Evolutionary conservation across 169 alveolate genomes (phyloP), one percentile per base, ranked within the genome.

Genomic region (Cryptosporidium andersoni): DNA sequence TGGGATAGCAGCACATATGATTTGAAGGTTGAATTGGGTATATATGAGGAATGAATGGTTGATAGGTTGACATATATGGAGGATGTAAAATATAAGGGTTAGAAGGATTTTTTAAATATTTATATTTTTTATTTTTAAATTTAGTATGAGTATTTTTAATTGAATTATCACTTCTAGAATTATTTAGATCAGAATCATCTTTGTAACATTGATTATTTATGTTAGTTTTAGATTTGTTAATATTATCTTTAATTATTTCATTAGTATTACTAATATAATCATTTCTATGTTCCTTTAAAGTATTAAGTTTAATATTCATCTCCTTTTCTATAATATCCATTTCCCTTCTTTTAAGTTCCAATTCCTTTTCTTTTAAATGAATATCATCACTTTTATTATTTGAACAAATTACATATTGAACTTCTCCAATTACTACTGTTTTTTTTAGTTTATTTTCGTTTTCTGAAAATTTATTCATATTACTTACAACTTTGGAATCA

Each of bases 361-460:
- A 58, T 43, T 74, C 85, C 40, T 55, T 66, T 0, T 8, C 36
- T 11, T 14, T 53, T 4, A 9, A 2, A 16, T 36, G 80, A 47
- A 11, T 12, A 8, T 14, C 11, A 25, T 56, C 49, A 16, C 1
- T 36, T 7, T 6, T 16, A 58, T 43, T 43, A 25, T 48, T 42
- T 5, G 85, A 47, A 42, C 40, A 74, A 3, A 74, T 74, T 47
- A 42, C 60, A 9, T 74, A 45, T 0, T 36, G 11, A 39, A 74
- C 85, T 48, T 74, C 85, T 3, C 68, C 68, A 47, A 16, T 42
- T 8, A 74, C 85, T 8, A 74, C 16, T 4, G 55, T 74, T 58
- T 62, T 74, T 55, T 56, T 56, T 7, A 74, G 11, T 25, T 25
- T 25, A 25, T 37, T 2, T 7, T 62, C 4, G 8, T 11, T 25